Conservation (phyloP, 768 basidiomycete species). For the Pleurotus platypus region DNA sequence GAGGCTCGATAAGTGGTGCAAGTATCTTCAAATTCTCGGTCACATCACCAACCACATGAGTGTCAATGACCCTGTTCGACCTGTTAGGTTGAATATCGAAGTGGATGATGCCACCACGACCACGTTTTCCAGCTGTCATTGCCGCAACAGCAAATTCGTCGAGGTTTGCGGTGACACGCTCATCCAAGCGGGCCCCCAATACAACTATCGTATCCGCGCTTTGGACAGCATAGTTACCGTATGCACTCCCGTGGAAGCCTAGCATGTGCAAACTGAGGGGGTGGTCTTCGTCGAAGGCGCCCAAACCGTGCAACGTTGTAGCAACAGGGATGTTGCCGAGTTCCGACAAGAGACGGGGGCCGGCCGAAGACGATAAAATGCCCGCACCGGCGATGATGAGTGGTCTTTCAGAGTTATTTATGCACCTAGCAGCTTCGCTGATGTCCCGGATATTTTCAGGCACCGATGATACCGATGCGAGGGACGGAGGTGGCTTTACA, state of each 20-base stretch:
- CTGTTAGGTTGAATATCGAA: slow-evolving; percentile 99
- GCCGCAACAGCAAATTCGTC: slow-evolving; percentile 90
- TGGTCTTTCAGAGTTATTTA: slow-evolving; percentile 88
- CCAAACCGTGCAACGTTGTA: slow-evolving; percentile 94
- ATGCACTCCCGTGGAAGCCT: slow-evolving; percentile 97
- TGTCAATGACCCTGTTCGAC: slow-evolving; percentile 96
- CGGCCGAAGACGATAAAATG: slow-evolving; percentile 74
- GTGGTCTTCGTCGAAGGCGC: slow-evolving; percentile 90
- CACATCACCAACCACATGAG: slow-evolving; percentile 91
- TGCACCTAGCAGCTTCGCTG: slow-evolving; percentile 80
- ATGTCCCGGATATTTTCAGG: slow-evolving; percentile 62
- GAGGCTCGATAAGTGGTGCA: slow-evolving; percentile 69
- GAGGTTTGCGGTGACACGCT: slow-evolving; percentile 93
- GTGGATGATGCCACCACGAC: slow-evolving; percentile 96
- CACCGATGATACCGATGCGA: slow-evolving; percentile 24
- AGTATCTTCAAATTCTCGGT: slow-evolving; percentile 75
- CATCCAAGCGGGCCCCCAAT: slow-evolving; percentile 94
- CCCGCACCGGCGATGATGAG: slow-evolving; percentile 95
- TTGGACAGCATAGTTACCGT: slow-evolving; percentile 98
- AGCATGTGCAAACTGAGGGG: slow-evolving; percentile 92
- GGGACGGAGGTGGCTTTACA: slow-evolving; percentile 44
- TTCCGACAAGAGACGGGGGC: slow-evolving; percentile 75
- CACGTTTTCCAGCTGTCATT: slow-evolving; percentile 74
- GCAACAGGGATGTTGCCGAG: slow-evolving; percentile 95
- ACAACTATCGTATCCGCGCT: slow-evolving; percentile 96